A percentile compares a stretch with the other conserved stretches of the same genome.
phyloP scores from a whole-genome alignment of 345 rosid species.

The Arabis hirsuta region DNA sequence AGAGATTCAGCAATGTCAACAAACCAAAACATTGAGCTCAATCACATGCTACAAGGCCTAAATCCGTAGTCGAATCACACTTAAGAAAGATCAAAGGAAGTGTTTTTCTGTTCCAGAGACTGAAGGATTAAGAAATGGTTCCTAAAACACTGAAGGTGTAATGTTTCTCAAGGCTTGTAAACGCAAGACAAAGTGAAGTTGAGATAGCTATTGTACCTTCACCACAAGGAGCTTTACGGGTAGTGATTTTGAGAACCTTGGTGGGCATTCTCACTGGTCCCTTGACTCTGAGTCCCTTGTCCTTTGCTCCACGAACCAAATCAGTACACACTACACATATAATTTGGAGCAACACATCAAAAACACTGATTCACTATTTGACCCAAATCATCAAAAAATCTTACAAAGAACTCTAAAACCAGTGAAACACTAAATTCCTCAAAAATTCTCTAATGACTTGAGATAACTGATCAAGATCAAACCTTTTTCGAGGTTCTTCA shows the following conservation, averaged over 20 bases:
- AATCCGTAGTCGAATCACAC: neutral
- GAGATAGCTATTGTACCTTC: slow-evolving; percentile 43
- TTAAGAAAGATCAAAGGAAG: neutral
- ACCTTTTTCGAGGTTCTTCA: slow-evolving; percentile 85
- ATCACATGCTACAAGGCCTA: neutral
- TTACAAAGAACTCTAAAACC: too few species aligned
- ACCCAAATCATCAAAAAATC: neutral
- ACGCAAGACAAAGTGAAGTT: neutral
- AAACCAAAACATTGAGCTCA: neutral
- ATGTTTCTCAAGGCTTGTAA: neutral
- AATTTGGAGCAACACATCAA: neutral
- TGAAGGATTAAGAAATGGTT: neutral
- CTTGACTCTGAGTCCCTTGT: slow-evolving; percentile 49
- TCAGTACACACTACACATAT: slow-evolving; percentile 48
- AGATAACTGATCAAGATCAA: neutral
- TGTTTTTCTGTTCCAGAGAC: neutral
- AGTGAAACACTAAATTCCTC: too few species aligned
- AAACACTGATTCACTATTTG: neutral
- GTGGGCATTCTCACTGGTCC: slow-evolving; percentile 61
- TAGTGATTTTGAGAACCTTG: slow-evolving; percentile 53
- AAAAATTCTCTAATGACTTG: neutral
- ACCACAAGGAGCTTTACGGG: slow-evolving; percentile 58
- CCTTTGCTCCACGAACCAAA: slow-evolving; percentile 55
- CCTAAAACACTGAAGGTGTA: neutral
- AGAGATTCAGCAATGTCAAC: neutral